Conservation (phyloP, 202 grass and related monocot genomes). For the Zizania palustris region DNA sequence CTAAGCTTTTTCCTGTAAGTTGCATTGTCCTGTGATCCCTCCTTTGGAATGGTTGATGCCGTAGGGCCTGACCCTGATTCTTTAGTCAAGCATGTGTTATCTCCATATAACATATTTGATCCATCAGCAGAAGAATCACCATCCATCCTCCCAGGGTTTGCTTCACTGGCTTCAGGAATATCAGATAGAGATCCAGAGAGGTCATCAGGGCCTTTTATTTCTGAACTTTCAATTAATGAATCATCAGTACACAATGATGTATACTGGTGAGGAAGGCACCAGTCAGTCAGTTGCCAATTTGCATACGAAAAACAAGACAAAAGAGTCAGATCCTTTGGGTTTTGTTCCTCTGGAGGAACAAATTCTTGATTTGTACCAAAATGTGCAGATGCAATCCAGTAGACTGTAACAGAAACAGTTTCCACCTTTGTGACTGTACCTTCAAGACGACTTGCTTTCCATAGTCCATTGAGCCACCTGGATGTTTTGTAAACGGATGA, state of each 20-base stretch:
- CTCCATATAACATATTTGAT: conserved; percentile 47
- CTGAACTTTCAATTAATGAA: conserved; percentile 18
- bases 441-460: conserved; percentile 81
- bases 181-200: conserved; percentile 34
- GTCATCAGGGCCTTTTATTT: conserved; percentile 47
- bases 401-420: conserved; percentile 73
- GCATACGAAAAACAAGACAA: conserved; percentile 76
- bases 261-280: conserved; percentile 61
- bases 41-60: conserved; percentile 55
- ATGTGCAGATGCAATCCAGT: conserved; percentile 86
- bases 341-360: conserved; percentile 75
- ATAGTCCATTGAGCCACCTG: conserved; percentile 81
- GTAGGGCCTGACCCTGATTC: conserved; percentile 58
- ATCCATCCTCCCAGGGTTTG: conserved; percentile 32
- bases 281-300: conserved; percentile 92
- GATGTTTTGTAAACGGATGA: conserved; percentile 89
- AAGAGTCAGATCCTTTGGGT: conserved; percentile 81
- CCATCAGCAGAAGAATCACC: conserved; percentile 46
- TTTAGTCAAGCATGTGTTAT: conserved; percentile 49
- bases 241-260: conserved; percentile 43
- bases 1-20: conserved; percentile 67
- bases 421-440: conserved; percentile 86
- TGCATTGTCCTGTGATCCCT: conserved; percentile 66
- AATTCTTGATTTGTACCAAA: conserved; percentile 59
- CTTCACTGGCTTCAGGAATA: conserved; percentile 37